Evolutionary conservation across 441 rosid genomes (phyloP).

Genomic region (Mallotus japonicus): DNA sequence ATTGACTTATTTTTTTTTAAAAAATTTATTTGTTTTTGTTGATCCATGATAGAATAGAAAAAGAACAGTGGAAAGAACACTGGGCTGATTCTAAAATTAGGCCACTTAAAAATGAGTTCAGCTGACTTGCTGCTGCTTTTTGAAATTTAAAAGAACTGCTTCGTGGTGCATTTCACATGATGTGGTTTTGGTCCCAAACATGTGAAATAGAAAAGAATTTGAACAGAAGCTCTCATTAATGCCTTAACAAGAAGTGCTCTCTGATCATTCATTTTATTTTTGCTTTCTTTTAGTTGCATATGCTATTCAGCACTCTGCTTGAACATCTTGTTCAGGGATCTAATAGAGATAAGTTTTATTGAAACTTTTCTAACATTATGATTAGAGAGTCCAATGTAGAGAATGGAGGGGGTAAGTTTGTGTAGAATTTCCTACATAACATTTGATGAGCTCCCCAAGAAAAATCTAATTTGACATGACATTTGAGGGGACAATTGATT

Average conservation of each 20-base stretch:
- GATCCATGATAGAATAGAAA: neutral
- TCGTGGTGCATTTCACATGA: neutral
- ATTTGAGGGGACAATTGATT: neutral
- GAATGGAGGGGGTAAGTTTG: neutral
- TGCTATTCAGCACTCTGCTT: neutral
- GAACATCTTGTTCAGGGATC: neutral
- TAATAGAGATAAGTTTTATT: neutral
- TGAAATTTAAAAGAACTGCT: neutral
- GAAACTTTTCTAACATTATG: neutral
- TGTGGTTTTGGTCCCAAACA: neutral
- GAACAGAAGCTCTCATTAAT: neutral
- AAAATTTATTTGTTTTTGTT: neutral
- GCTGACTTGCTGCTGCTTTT: neutral
- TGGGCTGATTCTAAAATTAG: neutral
- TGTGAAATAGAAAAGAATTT: neutral
- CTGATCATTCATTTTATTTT: neutral
- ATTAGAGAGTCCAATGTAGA: neutral
- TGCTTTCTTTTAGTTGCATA: neutral
- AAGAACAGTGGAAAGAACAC: neutral
- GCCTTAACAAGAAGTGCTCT: neutral
- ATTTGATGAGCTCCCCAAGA: neutral
- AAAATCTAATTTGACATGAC: neutral
- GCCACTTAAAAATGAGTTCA: neutral
- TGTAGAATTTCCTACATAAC: neutral
- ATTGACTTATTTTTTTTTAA: neutral